Conservation (phyloP, 148 eudicot species). For the Silene conica region DNA sequence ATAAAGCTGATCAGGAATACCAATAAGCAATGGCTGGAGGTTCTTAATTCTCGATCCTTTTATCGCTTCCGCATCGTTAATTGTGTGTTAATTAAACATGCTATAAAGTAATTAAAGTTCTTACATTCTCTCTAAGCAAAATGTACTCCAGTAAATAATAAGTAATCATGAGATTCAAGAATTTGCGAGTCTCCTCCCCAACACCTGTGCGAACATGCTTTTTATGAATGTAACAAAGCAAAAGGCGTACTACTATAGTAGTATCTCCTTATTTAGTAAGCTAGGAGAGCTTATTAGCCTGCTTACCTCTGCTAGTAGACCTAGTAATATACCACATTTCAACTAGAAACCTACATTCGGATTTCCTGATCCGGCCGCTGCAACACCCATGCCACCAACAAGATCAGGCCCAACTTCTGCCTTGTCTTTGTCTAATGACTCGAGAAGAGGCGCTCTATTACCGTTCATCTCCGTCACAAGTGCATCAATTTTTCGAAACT, state of each 20-base stretch:
- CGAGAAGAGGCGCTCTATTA: slow-evolving; percentile 31
- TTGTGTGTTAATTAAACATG: too few species aligned
- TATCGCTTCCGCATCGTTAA: too few species aligned
- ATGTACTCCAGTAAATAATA: too few species aligned
- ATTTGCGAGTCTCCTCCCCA: not conserved
- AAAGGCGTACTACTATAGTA: not conserved
- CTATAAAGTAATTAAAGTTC: too few species aligned
- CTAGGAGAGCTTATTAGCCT: not conserved
- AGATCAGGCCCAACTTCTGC: slow-evolving; percentile 23
- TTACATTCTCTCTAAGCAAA: too few species aligned
- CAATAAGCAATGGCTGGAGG: too few species aligned
- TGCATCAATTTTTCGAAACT: slow-evolving; percentile 79
- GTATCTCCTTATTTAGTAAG: not conserved
- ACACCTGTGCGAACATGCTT: not conserved
- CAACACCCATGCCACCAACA: slow-evolving; percentile 75
- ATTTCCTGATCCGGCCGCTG: slow-evolving; percentile 74
- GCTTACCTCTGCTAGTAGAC: not conserved
- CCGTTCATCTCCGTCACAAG: slow-evolving; percentile 57
- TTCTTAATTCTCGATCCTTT: too few species aligned
- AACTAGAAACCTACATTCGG: slow-evolving; percentile 63
- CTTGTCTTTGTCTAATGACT: slow-evolving; percentile 29
- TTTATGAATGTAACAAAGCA: not conserved
- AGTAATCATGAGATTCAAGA: not conserved
- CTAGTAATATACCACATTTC: not conserved
- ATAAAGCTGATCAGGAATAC: too few species aligned